Evolutionary conservation across 2,329 filamentous ascomycete species (phyloP).

Genomic region (Whalleya microplaca): DNA sequence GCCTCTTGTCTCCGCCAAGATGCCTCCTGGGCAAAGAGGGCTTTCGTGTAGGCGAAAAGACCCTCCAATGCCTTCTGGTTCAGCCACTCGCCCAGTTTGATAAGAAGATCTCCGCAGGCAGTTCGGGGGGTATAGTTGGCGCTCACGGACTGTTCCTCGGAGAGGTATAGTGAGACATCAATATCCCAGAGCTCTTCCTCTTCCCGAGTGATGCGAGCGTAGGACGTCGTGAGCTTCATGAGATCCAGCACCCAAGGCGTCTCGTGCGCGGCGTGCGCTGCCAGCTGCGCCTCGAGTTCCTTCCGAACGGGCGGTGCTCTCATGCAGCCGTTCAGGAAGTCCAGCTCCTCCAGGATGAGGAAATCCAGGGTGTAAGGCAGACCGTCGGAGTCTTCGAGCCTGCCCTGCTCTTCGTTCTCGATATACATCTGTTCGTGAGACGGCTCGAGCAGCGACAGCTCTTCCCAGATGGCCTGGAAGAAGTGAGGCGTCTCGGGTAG

Average conservation of each 20-base stretch:
- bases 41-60: constrained; percentile 75
- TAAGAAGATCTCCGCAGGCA: constrained; percentile 87
- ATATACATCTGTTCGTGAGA: constrained; percentile 86
- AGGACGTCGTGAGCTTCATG: constrained; percentile 81
- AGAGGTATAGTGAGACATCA: constrained; percentile 92
- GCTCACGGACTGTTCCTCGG: constrained; percentile 91
- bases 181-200: constrained; percentile 97
- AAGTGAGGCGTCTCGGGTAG: constrained; percentile 80
- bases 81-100: constrained; percentile 92
- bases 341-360: constrained; percentile 88
- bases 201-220: constrained; percentile 87
- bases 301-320: constrained; percentile 86
- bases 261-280: constrained; percentile 60
- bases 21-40: constrained; percentile 65
- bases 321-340: constrained; percentile 91
- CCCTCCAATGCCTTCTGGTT: constrained; percentile 75
- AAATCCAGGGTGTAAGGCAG: constrained; percentile 96
- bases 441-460: constrained; percentile 73
- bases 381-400: constrained; percentile 85
- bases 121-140: constrained; percentile 95
- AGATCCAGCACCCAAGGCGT: constrained; percentile 86
- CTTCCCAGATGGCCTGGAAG: constrained; percentile 88
- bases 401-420: constrained; percentile 80
- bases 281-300: constrained; percentile 82
- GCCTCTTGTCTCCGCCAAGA: constrained; percentile 74